Percentiles rank a stretch among this genome's conserved stretches.
Evolutionary conservation across 257 asterid genomes (phyloP).

Genomic region (Nicotiana tabacum): DNA sequence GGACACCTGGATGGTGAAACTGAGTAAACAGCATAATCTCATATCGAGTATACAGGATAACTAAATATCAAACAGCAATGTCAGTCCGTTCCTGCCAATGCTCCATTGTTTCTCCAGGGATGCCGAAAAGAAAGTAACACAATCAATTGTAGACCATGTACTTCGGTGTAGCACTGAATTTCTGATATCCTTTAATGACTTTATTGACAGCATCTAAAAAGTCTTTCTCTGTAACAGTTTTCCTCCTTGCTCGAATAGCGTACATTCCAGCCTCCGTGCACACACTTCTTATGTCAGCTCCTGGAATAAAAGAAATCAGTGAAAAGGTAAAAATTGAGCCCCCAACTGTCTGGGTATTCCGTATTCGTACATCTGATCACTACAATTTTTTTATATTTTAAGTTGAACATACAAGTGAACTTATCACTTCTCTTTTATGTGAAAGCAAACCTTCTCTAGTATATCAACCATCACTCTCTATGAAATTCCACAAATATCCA

Average conservation of each 20-base stretch:
- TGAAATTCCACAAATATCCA: not conserved
- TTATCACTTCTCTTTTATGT: not conserved
- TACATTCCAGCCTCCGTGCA: conserved; percentile 98
- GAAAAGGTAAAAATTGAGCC: not conserved
- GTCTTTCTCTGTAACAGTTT: conserved; percentile 93
- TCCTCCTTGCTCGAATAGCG: conserved; percentile 86
- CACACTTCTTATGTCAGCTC: conserved; percentile 91
- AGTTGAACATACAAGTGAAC: not conserved
- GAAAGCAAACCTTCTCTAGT: not conserved
- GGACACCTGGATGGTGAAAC: not conserved
- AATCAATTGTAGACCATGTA: conserved; percentile 85
- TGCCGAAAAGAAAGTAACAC: not conserved
- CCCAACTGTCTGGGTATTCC: not conserved
- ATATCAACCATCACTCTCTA: not conserved
- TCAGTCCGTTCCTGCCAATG: not conserved
- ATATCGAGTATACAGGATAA: not conserved
- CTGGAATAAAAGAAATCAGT: conserved; percentile 24
- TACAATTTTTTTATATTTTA: not conserved
- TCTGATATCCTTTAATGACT: conserved; percentile 93
- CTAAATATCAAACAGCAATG: not conserved
- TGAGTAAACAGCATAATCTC: not conserved
- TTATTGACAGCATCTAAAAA: conserved; percentile 92
- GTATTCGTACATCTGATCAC: not conserved
- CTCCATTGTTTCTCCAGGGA: not conserved
- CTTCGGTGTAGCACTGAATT: conserved; percentile 92